Evolutionary conservation across 148 eudicot species (phyloP).

Genomic region (Rhododendron griersonianum): DNA sequence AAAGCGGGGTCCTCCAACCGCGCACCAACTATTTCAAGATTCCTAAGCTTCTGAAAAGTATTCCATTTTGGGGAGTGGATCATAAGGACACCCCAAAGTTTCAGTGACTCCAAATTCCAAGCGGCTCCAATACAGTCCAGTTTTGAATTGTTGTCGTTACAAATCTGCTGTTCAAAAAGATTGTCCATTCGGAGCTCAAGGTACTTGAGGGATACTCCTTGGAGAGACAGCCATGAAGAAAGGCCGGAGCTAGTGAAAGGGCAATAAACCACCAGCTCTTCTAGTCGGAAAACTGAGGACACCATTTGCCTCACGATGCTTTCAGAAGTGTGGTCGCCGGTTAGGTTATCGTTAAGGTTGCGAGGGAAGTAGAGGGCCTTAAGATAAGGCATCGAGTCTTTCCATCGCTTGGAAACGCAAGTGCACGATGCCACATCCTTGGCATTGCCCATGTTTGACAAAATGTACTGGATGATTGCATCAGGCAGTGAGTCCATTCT

Average conservation of each 20-base stretch:
- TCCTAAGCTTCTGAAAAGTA: constrained; percentile 46
- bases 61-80: constrained; percentile 70
- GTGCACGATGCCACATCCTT: constrained; percentile 75
- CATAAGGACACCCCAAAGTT: constrained; percentile 91
- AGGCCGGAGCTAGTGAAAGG: constrained; percentile 70
- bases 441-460: constrained; percentile 68
- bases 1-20: constrained; percentile 64
- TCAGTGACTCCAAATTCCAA: constrained; percentile 60
- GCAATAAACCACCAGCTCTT: constrained; percentile 90
- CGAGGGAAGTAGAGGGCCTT: constrained; percentile 75
- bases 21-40: constrained; percentile 84
- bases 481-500: constrained; percentile 82
- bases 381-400: constrained; percentile 64
- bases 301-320: constrained; percentile 45
- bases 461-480: constrained; percentile 67
- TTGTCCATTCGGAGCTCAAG: constrained; percentile 86
- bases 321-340: constrained; percentile 40
- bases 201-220: constrained; percentile 42
- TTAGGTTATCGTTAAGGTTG: constrained; percentile 53
- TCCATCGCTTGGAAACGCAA: constrained; percentile 79
- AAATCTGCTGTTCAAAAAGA: constrained; percentile 34
- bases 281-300: constrained; percentile 41
- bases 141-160: constrained; percentile 35
- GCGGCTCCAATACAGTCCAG: constrained; percentile 65
- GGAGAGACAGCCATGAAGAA: constrained; percentile 53